A percentile compares a stretch with the other conserved stretches of the same genome.
Conservation (phyloP, 2,329 filamentous ascomycete species). For the Sporothrix schenckii region DNA sequence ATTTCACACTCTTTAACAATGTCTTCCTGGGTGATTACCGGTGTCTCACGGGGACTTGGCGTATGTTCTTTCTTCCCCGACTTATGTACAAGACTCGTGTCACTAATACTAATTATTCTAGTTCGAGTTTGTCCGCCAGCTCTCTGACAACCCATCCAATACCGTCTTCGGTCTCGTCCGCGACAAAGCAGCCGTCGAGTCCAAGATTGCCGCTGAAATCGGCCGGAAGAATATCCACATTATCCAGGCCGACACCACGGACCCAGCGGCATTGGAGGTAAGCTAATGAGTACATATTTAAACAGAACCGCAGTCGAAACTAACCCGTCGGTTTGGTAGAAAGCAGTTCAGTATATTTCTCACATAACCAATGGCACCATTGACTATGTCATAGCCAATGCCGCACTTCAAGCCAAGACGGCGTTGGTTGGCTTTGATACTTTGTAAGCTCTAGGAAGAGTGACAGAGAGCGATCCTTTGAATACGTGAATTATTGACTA, state of each 20-base stretch:
- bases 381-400: conserved; percentile 16
- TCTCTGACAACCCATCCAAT: conserved; percentile 47
- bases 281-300: conserved; percentile 5
- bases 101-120: background rate
- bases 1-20: conserved; percentile 27
- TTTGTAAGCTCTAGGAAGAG: background rate
- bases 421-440: background rate
- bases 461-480: too few relatives aligned
- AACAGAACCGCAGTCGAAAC: too few relatives aligned
- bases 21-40: conserved; percentile 38
- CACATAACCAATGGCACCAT: background rate
- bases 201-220: conserved; percentile 49
- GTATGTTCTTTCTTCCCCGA: conserved; percentile 38
- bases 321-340: background rate
- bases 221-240: conserved; percentile 50
- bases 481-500: too few relatives aligned
- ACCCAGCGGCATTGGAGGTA: conserved; percentile 44
- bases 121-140: background rate
- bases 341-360: background rate
- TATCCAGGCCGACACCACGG: conserved; percentile 50
- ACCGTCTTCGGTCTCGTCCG: conserved; percentile 54
- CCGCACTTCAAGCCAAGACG: conserved; percentile 10
- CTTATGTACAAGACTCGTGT: too few relatives aligned
- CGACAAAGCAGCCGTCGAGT: conserved; percentile 50
- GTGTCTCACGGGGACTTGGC: conserved; percentile 37